Conservation (phyloP, 768 basidiomycete species). For the Leccinellum luteum region DNA sequence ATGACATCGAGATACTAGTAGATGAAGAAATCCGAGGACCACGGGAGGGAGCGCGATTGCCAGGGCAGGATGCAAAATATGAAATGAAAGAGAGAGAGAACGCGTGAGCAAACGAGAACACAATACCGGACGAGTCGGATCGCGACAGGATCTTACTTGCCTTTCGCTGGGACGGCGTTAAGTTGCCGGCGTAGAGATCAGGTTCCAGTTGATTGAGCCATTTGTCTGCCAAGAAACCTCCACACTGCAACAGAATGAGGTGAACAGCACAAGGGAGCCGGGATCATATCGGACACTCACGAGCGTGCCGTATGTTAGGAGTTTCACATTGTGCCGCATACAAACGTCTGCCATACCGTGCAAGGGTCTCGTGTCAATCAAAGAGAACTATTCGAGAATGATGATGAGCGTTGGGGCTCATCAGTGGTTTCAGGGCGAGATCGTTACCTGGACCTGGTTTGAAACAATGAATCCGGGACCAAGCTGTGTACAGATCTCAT, state of each 20-base stretch:
- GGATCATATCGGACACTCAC: conserved; percentile 40
- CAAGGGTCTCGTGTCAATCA: conserved; percentile 76
- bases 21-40: neutral
- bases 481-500: conserved; percentile 76
- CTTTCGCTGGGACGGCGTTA: conserved; percentile 85
- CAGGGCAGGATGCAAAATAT: neutral
- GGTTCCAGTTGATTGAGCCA: conserved; percentile 71
- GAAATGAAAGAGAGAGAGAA: neutral
- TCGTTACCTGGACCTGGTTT: conserved; percentile 76
- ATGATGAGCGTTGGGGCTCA: conserved; percentile 16
- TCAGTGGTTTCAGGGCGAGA: neutral
- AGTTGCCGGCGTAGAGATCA: conserved; percentile 60
- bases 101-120: neutral
- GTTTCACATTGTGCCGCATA: conserved; percentile 64
- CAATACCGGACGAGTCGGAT: neutral
- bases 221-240: conserved; percentile 75
- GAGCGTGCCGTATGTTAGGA: conserved; percentile 80
- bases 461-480: conserved; percentile 72
- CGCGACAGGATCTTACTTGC: conserved; percentile 32
- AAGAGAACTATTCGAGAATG: conserved; percentile 56
- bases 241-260: conserved; percentile 51
- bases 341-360: conserved; percentile 79
- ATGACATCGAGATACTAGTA: conserved; percentile 84
- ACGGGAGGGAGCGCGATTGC: neutral
- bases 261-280: conserved; percentile 3